These are phyloP conservation scores for Aschersonia sp. DNA, from an alignment of 2,329 filamentous ascomycete genomes.

Conservation along the genomic window DNA sequence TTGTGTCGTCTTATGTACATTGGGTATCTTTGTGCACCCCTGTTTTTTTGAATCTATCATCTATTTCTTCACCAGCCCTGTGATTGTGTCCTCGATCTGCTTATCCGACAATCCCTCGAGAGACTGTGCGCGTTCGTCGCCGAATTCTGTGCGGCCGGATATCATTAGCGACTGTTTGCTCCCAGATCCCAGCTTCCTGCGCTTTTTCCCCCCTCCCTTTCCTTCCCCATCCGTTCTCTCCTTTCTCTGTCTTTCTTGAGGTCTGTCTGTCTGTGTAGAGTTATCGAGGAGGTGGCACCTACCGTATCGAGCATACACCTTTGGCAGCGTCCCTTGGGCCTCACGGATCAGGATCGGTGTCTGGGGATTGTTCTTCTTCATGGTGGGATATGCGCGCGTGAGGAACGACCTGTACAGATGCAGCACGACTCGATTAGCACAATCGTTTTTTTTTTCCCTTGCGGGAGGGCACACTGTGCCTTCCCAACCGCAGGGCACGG, in stretches of 20 bases:
- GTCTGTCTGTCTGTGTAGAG: not conserved
- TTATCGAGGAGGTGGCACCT: constrained; percentile 7
- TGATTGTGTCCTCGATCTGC: constrained; percentile 45
- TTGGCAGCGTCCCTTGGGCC: constrained; percentile 69
- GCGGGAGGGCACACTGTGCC: too few species aligned
- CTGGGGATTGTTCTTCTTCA: constrained; percentile 98
- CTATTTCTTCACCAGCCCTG: constrained; percentile 33
- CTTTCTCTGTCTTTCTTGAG: too few species aligned
- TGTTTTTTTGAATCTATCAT: not conserved
- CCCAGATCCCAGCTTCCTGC: too few species aligned
- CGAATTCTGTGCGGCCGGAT: constrained; percentile 27
- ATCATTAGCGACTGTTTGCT: too few species aligned
- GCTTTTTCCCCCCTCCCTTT: too few species aligned
- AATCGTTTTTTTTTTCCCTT: not conserved
- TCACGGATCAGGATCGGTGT: constrained; percentile 91
- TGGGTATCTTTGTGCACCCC: not conserved
- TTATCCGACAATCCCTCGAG: constrained; percentile 46
- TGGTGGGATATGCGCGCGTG: constrained; percentile 81
- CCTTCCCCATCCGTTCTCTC: too few species aligned
- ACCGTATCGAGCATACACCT: constrained; percentile 90
- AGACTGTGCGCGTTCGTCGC: constrained; percentile 40
- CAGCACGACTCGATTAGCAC: not conserved
- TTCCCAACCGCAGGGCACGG: too few species aligned
- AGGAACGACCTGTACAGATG: constrained; percentile 61
- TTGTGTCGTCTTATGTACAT: not conserved